A percentile compares a stretch with the other conserved stretches of the same genome.
These are phyloP conservation scores for Ogataea ganodermae DNA, from an alignment of 805 yeast genomes.

Conservation along the genomic window DNA sequence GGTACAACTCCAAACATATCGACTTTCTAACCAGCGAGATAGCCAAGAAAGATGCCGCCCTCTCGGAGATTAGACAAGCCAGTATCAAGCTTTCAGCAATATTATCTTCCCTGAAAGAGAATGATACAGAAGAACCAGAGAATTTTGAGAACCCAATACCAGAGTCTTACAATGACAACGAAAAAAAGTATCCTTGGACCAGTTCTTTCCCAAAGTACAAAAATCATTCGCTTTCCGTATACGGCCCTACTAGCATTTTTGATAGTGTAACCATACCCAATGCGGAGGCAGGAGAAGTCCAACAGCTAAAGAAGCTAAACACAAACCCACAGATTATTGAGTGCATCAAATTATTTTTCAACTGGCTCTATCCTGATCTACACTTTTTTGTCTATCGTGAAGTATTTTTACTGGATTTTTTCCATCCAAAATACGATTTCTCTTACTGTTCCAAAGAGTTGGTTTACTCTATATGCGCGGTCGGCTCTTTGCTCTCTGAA, in stretches of 20 bases:
- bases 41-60: background rate
- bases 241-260: slow-evolving; percentile 38
- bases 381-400: slow-evolving; percentile 65
- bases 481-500: slow-evolving; percentile 55
- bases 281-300: slow-evolving; percentile 8
- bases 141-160: background rate
- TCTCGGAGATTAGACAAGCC: slow-evolving; percentile 2
- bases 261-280: slow-evolving; percentile 25
- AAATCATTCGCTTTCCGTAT: slow-evolving; percentile 17
- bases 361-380: slow-evolving; percentile 68
- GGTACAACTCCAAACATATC: slow-evolving; percentile 21
- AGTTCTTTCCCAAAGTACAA: slow-evolving; percentile 19
- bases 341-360: slow-evolving; percentile 41
- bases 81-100: background rate
- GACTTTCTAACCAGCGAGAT: slow-evolving; percentile 5
- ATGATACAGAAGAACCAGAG: background rate
- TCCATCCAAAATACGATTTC: slow-evolving; percentile 52
- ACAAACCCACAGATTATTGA: slow-evolving; percentile 29
- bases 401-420: slow-evolving; percentile 60
- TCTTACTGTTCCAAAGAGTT: slow-evolving; percentile 58
- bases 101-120: background rate
- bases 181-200: slow-evolving; percentile 21
- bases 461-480: slow-evolving; percentile 57
- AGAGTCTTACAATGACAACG: slow-evolving; percentile 7
- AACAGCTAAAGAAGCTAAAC: slow-evolving; percentile 33